Percentiles rank a stretch among this genome's conserved stretches.
phyloP scores from a whole-genome alignment of 169 alveolate species.

The Theileria equi region DNA sequence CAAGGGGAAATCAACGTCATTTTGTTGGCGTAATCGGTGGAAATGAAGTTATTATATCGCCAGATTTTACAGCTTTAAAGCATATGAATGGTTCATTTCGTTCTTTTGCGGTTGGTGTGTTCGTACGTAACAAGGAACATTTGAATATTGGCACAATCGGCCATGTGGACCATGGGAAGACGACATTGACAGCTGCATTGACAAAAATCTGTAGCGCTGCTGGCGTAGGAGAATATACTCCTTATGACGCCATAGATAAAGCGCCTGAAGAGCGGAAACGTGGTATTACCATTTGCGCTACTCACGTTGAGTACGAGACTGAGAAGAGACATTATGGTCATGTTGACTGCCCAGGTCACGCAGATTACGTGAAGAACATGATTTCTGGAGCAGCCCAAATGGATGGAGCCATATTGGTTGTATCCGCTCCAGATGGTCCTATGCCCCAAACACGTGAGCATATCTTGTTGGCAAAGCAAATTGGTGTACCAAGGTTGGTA shows the following conservation, averaged over 20 bases:
- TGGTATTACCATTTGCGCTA: conserved; percentile 91
- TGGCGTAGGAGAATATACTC: conserved; percentile 67
- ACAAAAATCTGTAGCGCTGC: conserved; percentile 80
- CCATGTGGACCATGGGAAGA: conserved; percentile 95
- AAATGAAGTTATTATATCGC: neutral
- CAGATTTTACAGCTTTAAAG: neutral
- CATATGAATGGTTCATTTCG: conserved; percentile 9
- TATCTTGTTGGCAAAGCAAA: conserved; percentile 85
- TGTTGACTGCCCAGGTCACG: conserved; percentile 97
- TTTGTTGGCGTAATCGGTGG: neutral
- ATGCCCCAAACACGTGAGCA: conserved; percentile 94
- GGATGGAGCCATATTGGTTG: conserved; percentile 94
- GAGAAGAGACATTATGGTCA: conserved; percentile 91
- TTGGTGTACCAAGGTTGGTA: conserved; percentile 87
- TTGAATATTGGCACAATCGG: conserved; percentile 95
- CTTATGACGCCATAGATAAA: conserved; percentile 79
- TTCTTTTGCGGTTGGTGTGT: conserved; percentile 75
- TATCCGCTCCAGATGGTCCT: conserved; percentile 94
- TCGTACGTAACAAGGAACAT: conserved; percentile 90
- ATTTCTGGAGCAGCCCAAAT: conserved; percentile 94
- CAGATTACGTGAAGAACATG: conserved; percentile 95
- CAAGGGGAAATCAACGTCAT: neutral
- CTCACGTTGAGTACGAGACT: conserved; percentile 87
- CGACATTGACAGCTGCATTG: conserved; percentile 94
- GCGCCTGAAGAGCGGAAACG: conserved; percentile 95